phyloP scores from a whole-genome alignment of 2,329 filamentous ascomycete genomes.

The Stagonosporopsis chrysanthemi region DNA sequence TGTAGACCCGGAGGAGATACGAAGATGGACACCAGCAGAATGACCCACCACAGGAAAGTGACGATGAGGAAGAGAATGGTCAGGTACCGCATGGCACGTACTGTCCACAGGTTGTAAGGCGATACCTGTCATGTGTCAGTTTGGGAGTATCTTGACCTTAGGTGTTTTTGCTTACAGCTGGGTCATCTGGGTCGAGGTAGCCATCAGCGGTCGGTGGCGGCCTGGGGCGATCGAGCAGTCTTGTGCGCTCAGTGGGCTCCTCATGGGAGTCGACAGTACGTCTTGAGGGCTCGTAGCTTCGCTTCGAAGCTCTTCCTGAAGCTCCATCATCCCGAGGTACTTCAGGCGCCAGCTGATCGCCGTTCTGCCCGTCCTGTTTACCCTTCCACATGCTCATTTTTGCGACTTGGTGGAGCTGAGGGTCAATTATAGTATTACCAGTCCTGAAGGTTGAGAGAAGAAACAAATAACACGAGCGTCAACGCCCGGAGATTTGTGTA shows the following conservation, averaged over 20 bases:
- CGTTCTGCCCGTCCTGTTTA: constrained; percentile 57
- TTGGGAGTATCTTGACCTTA: not conserved
- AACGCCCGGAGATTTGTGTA: constrained; percentile 4
- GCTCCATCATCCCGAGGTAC: constrained; percentile 33
- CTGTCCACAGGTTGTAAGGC: constrained; percentile 93
- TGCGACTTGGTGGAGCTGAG: constrained; percentile 23
- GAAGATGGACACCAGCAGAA: constrained; percentile 89
- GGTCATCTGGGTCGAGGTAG: constrained; percentile 80
- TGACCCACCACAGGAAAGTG: constrained; percentile 90
- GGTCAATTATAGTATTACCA: constrained; percentile 6
- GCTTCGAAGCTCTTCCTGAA: constrained; percentile 36
- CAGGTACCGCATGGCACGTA: constrained; percentile 79
- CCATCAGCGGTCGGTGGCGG: constrained; percentile 62
- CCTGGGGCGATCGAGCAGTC: constrained; percentile 66
- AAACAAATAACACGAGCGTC: constrained; percentile 7
- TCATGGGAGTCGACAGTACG: constrained; percentile 54
- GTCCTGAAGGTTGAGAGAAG: not conserved
- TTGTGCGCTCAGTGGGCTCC: constrained; percentile 67
- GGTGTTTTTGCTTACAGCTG: constrained; percentile 66
- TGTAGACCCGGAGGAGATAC: constrained; percentile 88
- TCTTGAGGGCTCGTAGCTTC: constrained; percentile 39
- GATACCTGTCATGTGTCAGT: constrained; percentile 61
- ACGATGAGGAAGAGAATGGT: constrained; percentile 78
- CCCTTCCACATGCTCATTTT: constrained; percentile 62
- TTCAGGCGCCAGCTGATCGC: constrained; percentile 40